Evolutionary conservation across 2,329 filamentous ascomycete genomes (phyloP), one percentile per base, ranked within the genome.

Genomic region (Pestalotiopsis sp.): DNA sequence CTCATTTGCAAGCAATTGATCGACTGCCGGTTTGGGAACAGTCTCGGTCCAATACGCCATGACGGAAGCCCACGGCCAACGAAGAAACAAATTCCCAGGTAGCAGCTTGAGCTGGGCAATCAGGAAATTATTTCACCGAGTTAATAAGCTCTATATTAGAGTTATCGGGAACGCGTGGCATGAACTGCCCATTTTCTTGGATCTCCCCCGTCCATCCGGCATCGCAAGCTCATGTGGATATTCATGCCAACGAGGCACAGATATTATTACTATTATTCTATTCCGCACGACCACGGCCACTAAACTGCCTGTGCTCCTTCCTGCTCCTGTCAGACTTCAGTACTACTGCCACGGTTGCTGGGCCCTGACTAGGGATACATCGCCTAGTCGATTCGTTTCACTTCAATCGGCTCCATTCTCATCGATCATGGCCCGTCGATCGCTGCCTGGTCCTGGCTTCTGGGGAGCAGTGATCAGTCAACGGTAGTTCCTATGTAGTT

Each of bases 71-170:
- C 31, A 36, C 31, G 31, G 31, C 31, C 31, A 36, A 36, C 31
- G 31, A 36, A 36, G 31, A 36, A 36, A 36, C 31, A 9, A 36
- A 2, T 36, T 36, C 31, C 31, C 31, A 36, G 31, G 31, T 36
- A 36, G 23, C 27, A 27, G 27, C 57, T 59, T 36, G 25, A 4
- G 9, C 27, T 20, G 45, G 23, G 57, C 23, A 36, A 36, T 27
- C 20, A 23, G 56, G 57, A 59, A 59, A 36, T 36, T 36, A 36
- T 59, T 59, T 59, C 59, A 36, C 59, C 59, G 59, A 38, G 31
- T 27, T 40, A 62, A 38, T 62, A 62, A 62, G 59, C 59, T 62
- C 59, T 62, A 62, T 62, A 62, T 62, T 62, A 62, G 27, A 62
- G 59, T 62, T 62, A 62, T 62, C 27, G 59, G 13, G n/a, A 62